phyloP scores from a whole-genome alignment of 495 filamentous ascomycete genomes.

The Penicillium taxi region DNA sequence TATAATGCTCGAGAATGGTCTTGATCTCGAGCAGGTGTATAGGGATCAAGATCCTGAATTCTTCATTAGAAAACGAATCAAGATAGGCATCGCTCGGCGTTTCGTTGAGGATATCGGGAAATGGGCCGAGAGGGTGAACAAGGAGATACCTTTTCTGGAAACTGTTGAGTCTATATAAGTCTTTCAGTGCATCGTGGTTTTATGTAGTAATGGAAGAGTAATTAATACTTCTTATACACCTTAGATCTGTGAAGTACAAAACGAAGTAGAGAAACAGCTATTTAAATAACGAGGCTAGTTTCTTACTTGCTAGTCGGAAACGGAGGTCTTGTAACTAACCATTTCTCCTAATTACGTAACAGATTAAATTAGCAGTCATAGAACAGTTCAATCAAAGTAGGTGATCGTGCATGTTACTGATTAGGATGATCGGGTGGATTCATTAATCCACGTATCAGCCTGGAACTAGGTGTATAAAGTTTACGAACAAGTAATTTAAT shows the following conservation, averaged over 20 bases:
- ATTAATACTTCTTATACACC: too few species aligned
- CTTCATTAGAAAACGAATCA: constrained; percentile 12
- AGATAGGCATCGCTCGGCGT: constrained; percentile 12
- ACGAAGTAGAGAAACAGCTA: constrained; percentile 11
- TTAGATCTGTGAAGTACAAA: too few species aligned
- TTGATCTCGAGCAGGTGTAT: constrained; percentile 23
- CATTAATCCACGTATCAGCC: too few species aligned
- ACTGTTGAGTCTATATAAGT: too few species aligned
- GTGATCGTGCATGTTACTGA: too few species aligned
- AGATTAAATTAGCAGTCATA: too few species aligned
- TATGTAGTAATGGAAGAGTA: too few species aligned
- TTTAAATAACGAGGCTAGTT: constrained; percentile 4
- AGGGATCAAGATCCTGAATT: constrained; percentile 18
- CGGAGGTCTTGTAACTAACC: constrained; percentile 5
- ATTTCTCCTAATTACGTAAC: constrained; percentile 11
- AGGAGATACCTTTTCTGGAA: constrained; percentile 10
- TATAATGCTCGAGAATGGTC: constrained; percentile 10
- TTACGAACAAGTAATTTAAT: too few species aligned
- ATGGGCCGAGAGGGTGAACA: constrained; percentile 14
- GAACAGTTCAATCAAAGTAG: too few species aligned
- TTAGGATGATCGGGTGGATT: too few species aligned
- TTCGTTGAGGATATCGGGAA: constrained; percentile 14
- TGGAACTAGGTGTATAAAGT: too few species aligned
- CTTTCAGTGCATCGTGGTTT: too few species aligned
- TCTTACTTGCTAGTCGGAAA: constrained; percentile 12